These are phyloP conservation scores for Cyclostephanos invisitatus DNA, from an alignment of 108 stramenopile genomes.

Conservation along the genomic window DNA sequence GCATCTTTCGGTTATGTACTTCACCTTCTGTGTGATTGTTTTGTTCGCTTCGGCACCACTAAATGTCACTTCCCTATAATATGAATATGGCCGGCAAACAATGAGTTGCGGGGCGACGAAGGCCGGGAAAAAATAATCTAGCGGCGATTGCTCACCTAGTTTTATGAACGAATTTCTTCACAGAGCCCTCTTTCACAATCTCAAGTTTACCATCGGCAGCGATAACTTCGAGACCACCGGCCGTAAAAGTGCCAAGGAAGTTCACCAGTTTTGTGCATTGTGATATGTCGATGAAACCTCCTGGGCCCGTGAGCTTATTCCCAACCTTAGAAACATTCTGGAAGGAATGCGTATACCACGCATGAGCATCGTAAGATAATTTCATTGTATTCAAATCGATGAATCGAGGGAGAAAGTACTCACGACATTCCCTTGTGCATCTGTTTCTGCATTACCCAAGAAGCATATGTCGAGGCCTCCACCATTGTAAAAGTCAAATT, in stretches of 20 bases:
- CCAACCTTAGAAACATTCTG: not conserved
- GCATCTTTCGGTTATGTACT: slow-evolving; percentile 78
- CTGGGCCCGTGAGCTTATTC: slow-evolving; percentile 69
- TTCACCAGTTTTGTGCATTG: slow-evolving; percentile 61
- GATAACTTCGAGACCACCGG: slow-evolving; percentile 65
- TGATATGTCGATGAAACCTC: slow-evolving; percentile 85
- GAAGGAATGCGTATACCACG: not conserved
- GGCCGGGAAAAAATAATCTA: too few relatives aligned
- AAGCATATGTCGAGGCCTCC: slow-evolving; percentile 70
- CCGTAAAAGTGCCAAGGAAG: slow-evolving; percentile 72
- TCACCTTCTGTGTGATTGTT: slow-evolving; percentile 67
- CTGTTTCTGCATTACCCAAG: slow-evolving; percentile 73
- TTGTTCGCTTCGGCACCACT: slow-evolving; percentile 64
- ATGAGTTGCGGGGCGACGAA: too few relatives aligned
- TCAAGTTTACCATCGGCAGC: slow-evolving; percentile 47
- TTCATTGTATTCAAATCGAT: not conserved
- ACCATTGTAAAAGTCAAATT: slow-evolving; percentile 82
- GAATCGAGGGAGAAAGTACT: not conserved
- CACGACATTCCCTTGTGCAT: slow-evolving; percentile 62
- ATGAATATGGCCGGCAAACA: too few relatives aligned
- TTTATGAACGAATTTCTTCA: slow-evolving; percentile 70
- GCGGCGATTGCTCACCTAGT: too few relatives aligned
- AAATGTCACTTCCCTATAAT: slow-evolving; percentile 60
- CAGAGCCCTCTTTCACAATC: slow-evolving; percentile 64
- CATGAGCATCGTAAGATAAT: not conserved